These are phyloP conservation scores for Camelina neglecta DNA, from an alignment of 345 rosid species.

Conservation along the genomic window DNA sequence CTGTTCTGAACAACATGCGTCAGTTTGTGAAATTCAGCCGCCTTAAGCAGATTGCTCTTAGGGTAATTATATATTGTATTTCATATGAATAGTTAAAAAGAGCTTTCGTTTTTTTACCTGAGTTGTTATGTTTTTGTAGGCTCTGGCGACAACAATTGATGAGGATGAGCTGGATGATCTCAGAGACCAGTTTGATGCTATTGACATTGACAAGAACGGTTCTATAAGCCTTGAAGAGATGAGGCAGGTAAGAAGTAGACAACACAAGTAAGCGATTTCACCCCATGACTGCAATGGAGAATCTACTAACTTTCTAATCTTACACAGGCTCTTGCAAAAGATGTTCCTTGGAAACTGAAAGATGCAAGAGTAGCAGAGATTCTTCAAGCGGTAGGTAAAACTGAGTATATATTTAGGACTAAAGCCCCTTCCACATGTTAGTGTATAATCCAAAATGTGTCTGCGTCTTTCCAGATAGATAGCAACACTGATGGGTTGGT, in stretches of 20 bases:
- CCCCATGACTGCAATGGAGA: not conserved
- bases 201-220: slow-evolving; percentile 94
- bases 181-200: slow-evolving; percentile 92
- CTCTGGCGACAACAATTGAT: slow-evolving; percentile 83
- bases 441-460: slow-evolving; percentile 14
- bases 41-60: slow-evolving; percentile 81
- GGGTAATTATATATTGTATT: slow-evolving; percentile 49
- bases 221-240: slow-evolving; percentile 94
- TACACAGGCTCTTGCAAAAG: slow-evolving; percentile 90
- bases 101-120: not conserved
- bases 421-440: not conserved
- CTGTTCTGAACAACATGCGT: slow-evolving; percentile 75
- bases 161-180: slow-evolving; percentile 82
- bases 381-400: slow-evolving; percentile 77
- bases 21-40: slow-evolving; percentile 91
- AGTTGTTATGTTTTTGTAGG: slow-evolving; percentile 49
- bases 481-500: slow-evolving; percentile 96
- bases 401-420: not conserved
- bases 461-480: slow-evolving; percentile 66
- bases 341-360: slow-evolving; percentile 91
- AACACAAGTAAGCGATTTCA: not conserved
- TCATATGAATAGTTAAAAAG: not conserved
- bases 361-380: slow-evolving; percentile 90
- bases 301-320: not conserved
- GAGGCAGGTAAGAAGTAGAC: slow-evolving; percentile 65